Evolutionary conservation across 495 filamentous ascomycete genomes (phyloP).

Genomic region (Rusavskia elegans): DNA sequence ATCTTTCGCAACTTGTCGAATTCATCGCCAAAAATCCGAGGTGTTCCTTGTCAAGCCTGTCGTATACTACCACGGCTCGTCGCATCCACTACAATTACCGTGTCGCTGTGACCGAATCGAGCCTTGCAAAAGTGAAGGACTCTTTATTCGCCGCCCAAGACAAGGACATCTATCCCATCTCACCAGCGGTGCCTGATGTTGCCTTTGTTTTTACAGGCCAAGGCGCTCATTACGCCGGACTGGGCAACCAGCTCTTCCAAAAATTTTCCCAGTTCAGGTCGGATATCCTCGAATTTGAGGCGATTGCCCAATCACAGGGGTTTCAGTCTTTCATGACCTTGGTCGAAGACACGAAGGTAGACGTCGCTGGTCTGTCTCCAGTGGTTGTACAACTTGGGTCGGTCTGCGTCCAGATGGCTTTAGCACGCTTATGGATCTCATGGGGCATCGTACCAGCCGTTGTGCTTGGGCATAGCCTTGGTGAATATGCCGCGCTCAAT

Average conservation of each 20-base stretch:
- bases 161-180: not conserved
- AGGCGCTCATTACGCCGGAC: slow-evolving; percentile 18
- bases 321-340: slow-evolving; percentile 16
- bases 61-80: slow-evolving; percentile 60
- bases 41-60: slow-evolving; percentile 31
- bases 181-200: slow-evolving; percentile 21
- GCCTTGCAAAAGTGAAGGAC: not conserved
- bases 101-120: slow-evolving; percentile 11
- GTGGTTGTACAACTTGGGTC: slow-evolving; percentile 18
- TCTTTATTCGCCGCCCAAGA: not conserved
- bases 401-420: slow-evolving; percentile 23
- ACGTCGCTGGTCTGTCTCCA: slow-evolving; percentile 9
- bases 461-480: slow-evolving; percentile 24
- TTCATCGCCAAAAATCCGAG: slow-evolving; percentile 40
- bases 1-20: slow-evolving; percentile 6
- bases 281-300: slow-evolving; percentile 15
- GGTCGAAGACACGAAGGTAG: slow-evolving; percentile 10
- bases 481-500: slow-evolving; percentile 23
- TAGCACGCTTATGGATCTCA: slow-evolving; percentile 18
- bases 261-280: slow-evolving; percentile 14
- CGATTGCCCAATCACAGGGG: slow-evolving; percentile 14
- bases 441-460: slow-evolving; percentile 18
- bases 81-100: slow-evolving; percentile 52
- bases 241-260: slow-evolving; percentile 18
- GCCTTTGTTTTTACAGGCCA: slow-evolving; percentile 36